Conservation (phyloP, 495 filamentous ascomycete species). For the Aspergillus nidulans region DNA sequence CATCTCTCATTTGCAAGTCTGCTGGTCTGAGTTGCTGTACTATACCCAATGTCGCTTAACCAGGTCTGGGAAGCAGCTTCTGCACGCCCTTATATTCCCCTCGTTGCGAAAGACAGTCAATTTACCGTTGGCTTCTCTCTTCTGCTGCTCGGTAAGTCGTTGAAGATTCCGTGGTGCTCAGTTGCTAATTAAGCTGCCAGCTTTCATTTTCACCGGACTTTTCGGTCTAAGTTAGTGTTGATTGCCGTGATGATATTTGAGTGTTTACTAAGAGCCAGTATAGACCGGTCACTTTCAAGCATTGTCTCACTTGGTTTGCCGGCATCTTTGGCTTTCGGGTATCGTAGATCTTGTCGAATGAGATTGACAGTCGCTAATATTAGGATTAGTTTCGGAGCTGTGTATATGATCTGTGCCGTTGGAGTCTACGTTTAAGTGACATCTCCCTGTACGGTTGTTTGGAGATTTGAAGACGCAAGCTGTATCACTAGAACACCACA, state of each 20-base stretch:
- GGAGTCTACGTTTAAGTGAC: conserved; percentile 88
- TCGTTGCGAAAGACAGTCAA: conserved; percentile 76
- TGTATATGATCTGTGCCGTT: conserved; percentile 97
- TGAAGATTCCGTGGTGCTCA: not conserved
- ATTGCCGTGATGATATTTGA: not conserved
- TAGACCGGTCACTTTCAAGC: conserved; percentile 82
- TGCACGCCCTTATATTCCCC: conserved; percentile 74
- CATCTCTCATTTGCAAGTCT: conserved; percentile 1
- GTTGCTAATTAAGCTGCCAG: conserved; percentile 32
- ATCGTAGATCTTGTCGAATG: conserved; percentile 29
- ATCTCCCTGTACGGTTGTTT: conserved; percentile 36
- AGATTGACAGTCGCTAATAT: conserved; percentile 10
- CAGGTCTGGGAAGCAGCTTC: conserved; percentile 87
- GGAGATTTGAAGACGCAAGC: conserved; percentile 26
- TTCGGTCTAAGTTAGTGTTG: conserved; percentile 75
- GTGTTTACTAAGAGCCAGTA: conserved; percentile 10
- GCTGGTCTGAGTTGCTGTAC: conserved; percentile 4
- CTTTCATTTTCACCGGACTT: conserved; percentile 59
- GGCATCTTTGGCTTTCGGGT: conserved; percentile 87
- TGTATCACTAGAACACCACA: conserved; percentile 37
- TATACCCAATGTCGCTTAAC: conserved; percentile 60
- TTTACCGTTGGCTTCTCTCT: conserved; percentile 78
- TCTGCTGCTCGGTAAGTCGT: conserved; percentile 56
- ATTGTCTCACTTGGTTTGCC: conserved; percentile 78
- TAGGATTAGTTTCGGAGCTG: conserved; percentile 74